Evolutionary conservation across 2,329 filamentous ascomycete species (phyloP).

Genomic region (Aphanocladium album): DNA sequence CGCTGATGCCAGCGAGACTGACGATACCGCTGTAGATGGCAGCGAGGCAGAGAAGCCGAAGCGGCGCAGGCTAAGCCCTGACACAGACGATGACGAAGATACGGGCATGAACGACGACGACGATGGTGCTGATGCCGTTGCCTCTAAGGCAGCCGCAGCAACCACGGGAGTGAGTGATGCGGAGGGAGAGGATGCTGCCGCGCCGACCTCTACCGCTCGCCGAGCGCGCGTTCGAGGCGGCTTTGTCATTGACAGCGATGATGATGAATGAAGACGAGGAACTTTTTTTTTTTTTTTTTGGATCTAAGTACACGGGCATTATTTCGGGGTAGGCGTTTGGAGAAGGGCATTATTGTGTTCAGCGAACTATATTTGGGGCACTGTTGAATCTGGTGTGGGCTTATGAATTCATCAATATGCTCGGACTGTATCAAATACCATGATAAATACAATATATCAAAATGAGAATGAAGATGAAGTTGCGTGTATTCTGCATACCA

Average conservation of each 20-base stretch:
- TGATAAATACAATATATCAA: background rate
- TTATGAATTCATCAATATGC: background rate
- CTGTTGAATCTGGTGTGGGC: background rate
- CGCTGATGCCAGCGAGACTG: slow-evolving; percentile 21
- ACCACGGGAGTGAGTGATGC: slow-evolving; percentile 17
- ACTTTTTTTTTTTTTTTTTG: background rate
- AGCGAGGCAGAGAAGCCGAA: slow-evolving; percentile 33
- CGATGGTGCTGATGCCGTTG: slow-evolving; percentile 17
- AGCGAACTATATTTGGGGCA: background rate
- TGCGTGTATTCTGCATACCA: background rate
- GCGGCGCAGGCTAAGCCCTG: slow-evolving; percentile 30
- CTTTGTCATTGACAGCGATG: slow-evolving; percentile 56
- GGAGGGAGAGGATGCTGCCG: slow-evolving; percentile 39
- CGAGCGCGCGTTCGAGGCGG: slow-evolving; percentile 45
- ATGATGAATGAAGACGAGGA: slow-evolving; percentile 38
- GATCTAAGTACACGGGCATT: background rate
- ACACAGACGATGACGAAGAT: slow-evolving; percentile 24
- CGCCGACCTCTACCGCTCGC: slow-evolving; percentile 30
- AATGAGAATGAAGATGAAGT: background rate
- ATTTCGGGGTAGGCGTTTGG: background rate
- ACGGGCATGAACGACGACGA: slow-evolving; percentile 24
- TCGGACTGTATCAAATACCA: background rate
- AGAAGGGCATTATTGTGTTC: background rate
- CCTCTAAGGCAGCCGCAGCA: slow-evolving; percentile 14
- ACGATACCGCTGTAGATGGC: slow-evolving; percentile 25